These are phyloP conservation scores for Plasmodium berghei DNA, from an alignment of 169 alveolate genomes.

Conservation along the genomic window DNA sequence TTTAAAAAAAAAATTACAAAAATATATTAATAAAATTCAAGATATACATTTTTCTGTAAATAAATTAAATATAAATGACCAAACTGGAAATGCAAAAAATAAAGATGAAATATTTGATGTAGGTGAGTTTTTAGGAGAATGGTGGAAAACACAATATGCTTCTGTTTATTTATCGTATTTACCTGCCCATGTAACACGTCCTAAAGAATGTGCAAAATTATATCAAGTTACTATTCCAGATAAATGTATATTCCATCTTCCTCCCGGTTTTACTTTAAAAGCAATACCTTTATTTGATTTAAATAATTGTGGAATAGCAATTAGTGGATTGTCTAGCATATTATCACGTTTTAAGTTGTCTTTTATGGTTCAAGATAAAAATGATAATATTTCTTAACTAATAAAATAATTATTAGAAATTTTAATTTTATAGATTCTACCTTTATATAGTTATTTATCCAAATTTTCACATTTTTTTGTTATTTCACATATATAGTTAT, in stretches of 20 bases:
- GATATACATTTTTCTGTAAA: constrained; percentile 39
- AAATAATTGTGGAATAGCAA: constrained; percentile 34
- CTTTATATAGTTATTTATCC: too few species aligned
- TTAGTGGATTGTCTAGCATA: constrained; percentile 42
- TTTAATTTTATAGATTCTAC: too few species aligned
- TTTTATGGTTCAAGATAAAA: constrained; percentile 51
- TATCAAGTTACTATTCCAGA: constrained; percentile 51
- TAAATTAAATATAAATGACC: constrained; percentile 1
- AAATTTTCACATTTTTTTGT: not conserved
- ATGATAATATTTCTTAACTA: not conserved
- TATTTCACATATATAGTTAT: too few species aligned
- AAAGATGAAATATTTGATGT: constrained; percentile 76
- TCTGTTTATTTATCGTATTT: constrained; percentile 81
- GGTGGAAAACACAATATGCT: constrained; percentile 82
- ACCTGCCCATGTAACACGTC: constrained; percentile 83
- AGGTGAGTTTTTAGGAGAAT: constrained; percentile 84
- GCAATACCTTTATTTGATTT: constrained; percentile 71
- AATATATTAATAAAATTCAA: constrained; percentile 73
- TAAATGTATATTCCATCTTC: constrained; percentile 69
- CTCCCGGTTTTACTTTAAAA: constrained; percentile 65
- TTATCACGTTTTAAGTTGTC: constrained; percentile 50
- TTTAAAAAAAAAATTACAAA: constrained; percentile 77
- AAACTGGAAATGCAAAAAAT: not conserved
- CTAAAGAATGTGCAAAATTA: constrained; percentile 74
- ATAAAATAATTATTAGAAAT: not conserved